Evolutionary conservation across 2,329 filamentous ascomycete genomes (phyloP), one percentile per base, ranked within the genome.

Genomic region (Hypoxylon rubiginosum): DNA sequence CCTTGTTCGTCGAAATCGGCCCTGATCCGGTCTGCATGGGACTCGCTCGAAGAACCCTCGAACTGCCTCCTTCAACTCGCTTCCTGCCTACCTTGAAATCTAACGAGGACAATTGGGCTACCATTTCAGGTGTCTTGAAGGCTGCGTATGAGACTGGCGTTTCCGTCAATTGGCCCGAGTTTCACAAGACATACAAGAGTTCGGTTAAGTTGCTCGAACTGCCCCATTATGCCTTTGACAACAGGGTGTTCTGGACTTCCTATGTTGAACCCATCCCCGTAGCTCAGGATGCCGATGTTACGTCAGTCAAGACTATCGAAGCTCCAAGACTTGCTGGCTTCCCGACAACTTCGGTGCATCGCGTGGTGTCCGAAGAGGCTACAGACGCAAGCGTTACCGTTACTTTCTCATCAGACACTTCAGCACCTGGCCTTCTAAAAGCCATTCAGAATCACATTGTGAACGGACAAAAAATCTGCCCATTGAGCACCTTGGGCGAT

Each of bases 311-410:
- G 45, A 15, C 45, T 48, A 48, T 48, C 19, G 45, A 48, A 48
- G 30, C 21, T 4, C 34, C 50, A 21, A 53, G 19, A 21, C 30
- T 39, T 7, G 19, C 50, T 39, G 26, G 7, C 19, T 34, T 19
- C 78, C 73, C 62, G 70, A 74, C 45, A 71, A 69, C 4, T 54
- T 78, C 49, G 62, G 45, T 48, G 13, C 45, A 48, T 26, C 45
- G 19, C 11, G 45, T 48, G 28, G 45, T 48, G 21, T 48, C 45
- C 19, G 45, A 48, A 15, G 45, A 48, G 26, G 26, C 11, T 6
- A 36, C 34, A 3, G 13, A 36, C 11, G 11, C 34, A 2, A 36
- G 34, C 13, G 11, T 36, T 28, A 26, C 3, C 19, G 45, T 21
- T 10, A 48, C 17, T 9, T 48, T 21, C 26, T 21, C 45, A 21